A percentile compares a stretch with the other conserved stretches of the same genome.
phyloP scores from a whole-genome alignment of 2,329 filamentous ascomycete genomes.

The Pseudogymnoascus sp. region DNA sequence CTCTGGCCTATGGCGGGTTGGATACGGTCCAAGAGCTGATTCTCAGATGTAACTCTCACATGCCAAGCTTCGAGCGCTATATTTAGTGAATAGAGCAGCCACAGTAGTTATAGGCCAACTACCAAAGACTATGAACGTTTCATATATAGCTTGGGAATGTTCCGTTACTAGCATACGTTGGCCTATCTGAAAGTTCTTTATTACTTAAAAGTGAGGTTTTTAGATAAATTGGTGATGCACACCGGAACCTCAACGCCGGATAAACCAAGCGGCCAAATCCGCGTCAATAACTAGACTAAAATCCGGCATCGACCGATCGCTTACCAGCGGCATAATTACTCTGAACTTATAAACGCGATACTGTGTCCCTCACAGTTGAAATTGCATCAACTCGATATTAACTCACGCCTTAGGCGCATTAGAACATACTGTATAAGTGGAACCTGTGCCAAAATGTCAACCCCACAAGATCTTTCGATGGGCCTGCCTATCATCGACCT shows the following conservation, averaged over 20 bases:
- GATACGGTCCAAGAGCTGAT: not conserved
- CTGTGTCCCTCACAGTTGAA: slow-evolving; percentile 1
- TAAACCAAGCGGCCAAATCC: slow-evolving; percentile 1
- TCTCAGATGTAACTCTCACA: not conserved
- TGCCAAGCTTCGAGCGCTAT: not conserved
- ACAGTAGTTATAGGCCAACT: not conserved
- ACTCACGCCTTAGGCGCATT: not conserved
- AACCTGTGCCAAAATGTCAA: not conserved
- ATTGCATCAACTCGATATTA: not conserved
- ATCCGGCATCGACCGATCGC: not conserved
- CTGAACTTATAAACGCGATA: not conserved
- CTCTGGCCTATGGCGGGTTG: not conserved
- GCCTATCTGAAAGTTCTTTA: not conserved
- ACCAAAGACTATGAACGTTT: not conserved
- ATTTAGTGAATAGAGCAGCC: not conserved
- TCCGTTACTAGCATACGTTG: not conserved
- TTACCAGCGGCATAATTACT: not conserved
- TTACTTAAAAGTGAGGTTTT: not conserved
- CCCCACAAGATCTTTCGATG: slow-evolving; percentile 38
- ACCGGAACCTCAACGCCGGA: not conserved
- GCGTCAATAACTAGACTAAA: not conserved
- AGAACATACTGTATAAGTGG: not conserved
- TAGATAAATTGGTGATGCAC: not conserved
- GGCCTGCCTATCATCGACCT: slow-evolving; percentile 55
- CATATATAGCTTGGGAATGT: not conserved